Evolutionary conservation across 768 basidiomycete genomes (phyloP), one percentile per base, ranked within the genome.

Genomic region (Hemileccinum impolitum): DNA sequence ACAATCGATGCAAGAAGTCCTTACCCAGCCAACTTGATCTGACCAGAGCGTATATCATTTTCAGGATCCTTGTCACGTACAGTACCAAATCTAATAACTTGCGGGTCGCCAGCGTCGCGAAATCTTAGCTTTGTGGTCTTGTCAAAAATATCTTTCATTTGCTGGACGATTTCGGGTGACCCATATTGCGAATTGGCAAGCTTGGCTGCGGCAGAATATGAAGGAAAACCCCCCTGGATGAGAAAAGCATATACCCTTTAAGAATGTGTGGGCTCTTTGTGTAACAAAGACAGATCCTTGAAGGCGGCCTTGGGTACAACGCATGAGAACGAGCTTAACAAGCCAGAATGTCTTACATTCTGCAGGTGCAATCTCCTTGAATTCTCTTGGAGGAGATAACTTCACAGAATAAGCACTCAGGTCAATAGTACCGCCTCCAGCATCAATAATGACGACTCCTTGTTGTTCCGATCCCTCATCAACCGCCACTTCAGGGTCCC

Each of bases 401-500:
- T 52, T 64, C 34, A 62, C 54, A 3, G 53, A 64, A 59, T 61
- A 73, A 23, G 63, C 70, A 46, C 75, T 78, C 28, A 71, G 19
- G 45, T 72, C 72, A 9, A 70, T 50, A 6, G 67, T 74, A 3
- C 75, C 66, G 0, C 74, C 72, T 8, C 78, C 79, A 18, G 56
- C 60, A 58, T 79, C 79, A 18, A 78, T 65, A 7, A 80, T 58
- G 15, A 77, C 61, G 7, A 77, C 49, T 0, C 68, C 69, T 23
- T 67, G 50, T 1, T 65, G 64, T 1, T 61, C 75, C 70, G 53
- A 23, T 10, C 32, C 47, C 12, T 45, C 31, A 6, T 41, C 47
- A 1, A 7, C 44, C 6, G 53, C 51, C 0, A 48, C 47, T 11
- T 39, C 39, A 12, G 10, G 7, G 6, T 40, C n/a, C n/a, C n/a